Base-by-base conservation (phyloP, 495 filamentous ascomycete species). In the Durotheca rogersii region DNA sequence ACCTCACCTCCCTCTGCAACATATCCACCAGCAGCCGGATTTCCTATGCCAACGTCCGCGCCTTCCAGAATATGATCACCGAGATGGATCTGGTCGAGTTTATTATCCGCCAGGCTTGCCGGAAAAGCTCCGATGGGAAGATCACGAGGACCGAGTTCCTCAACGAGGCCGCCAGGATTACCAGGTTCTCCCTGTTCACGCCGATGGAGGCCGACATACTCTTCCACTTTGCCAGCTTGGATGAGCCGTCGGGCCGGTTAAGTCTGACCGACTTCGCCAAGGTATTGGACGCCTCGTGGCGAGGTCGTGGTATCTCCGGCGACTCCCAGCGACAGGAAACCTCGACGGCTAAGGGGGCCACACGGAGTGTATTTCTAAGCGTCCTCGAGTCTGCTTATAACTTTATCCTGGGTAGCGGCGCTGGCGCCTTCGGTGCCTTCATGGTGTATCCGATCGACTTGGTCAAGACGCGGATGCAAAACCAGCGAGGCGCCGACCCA, bases 371-470 rank as follows among this genome's bases (percentile, higher is more conserved):
- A 18, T 46, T 95, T 10, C 69, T 84, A 41, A 72, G 76, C 45
- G 67, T 85, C 14, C 65, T 88, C 6, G 88, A 93, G 62, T 94
- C 90, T 2, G 87, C 77, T 2, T 92, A 95, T 63, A 90, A 91
- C 68, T 98, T 98, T 60, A 81, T 75, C 0, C 80, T 98, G 2
- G 93, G 93, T 29, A 88, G 86, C 68, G 58, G 93, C 53, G 93
- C 94, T 7, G 93, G 93, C 66, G 93, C 93, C 15, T 98, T 97
- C 60, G 93, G 93, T 61, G 93, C 93, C 10, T 96, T 97, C 67
- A 94, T 97, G 85, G 93, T 98, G 31, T 98, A 98, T 68, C 93
- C 93, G 18, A 97, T 98, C 67, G 93, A 98, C 71, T 74, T 98
- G 35, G 93, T 98, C 53, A 98, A 98, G 81, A 98, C 93, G 6